Base-by-base conservation (phyloP, 2,329 filamentous ascomycete species). In the Apiospora pterosperma region DNA sequence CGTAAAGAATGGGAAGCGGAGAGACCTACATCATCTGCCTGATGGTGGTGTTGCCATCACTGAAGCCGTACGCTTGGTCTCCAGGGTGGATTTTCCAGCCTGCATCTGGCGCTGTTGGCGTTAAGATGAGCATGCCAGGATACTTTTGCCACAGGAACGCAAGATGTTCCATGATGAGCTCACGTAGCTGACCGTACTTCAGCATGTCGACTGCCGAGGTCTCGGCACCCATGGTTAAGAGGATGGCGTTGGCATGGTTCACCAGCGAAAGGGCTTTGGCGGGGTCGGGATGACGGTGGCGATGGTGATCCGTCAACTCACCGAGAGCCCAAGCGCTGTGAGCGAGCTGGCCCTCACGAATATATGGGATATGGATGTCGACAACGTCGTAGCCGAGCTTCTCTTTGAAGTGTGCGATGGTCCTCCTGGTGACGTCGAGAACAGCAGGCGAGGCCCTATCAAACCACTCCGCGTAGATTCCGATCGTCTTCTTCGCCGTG, bases 261-360 rank as follows among this genome's bases (percentile, higher is more conserved):
- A 94, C 80, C 16, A 84, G 78, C 12, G 79, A 75, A 52, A 90
- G 77, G 73, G 85, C 85, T 63, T 82, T 76, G 0, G 80, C 72
- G 19, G 80, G 78, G 65, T 86, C 74, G 36, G 76, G 76, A 31
- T 78, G 74, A 61, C 81, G 77, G 60, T 76, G 74, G 34, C 79
- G 80, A 2, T 82, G 80, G 31, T 76, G 73, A 69, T 82, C 79
- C 12, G 86, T 80, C 69, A 89, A 86, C 74, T 97, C 93, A 28
- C 85, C 79, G 67, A 97, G 85, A 74, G 94, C 96, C 61, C 90
- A 90, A 55, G 91, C 82, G 23, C 88, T 87, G 78, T 97, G 94
- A 0, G 92, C 92, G 59, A 89, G 81, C 75, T 95, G 92, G 23
- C 88, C 91, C 75, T 93, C 86, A 59, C 84, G 78, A n/a, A 91